Conservation (phyloP, 495 filamentous ascomycete genomes). For the Echria macrotheca region DNA sequence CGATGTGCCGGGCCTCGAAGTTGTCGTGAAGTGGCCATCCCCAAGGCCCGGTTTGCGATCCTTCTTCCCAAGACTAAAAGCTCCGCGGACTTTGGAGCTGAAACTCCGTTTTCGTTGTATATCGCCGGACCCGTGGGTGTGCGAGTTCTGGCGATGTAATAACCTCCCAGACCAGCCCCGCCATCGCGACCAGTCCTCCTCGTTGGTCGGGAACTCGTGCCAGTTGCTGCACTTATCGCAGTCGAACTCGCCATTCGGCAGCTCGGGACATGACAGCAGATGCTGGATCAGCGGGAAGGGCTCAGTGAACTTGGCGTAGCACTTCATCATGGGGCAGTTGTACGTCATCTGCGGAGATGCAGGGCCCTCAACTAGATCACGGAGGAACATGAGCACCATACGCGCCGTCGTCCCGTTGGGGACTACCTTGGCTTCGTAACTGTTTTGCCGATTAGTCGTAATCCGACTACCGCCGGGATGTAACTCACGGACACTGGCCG, state of each 20-base stretch:
- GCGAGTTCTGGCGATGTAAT: slow-evolving; percentile 7
- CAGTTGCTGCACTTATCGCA: slow-evolving; percentile 30
- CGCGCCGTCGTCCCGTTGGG: slow-evolving; percentile 28
- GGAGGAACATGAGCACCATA: slow-evolving; percentile 31
- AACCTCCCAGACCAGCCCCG: slow-evolving; percentile 20
- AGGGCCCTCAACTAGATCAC: slow-evolving; percentile 29
- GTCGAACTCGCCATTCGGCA: slow-evolving; percentile 26
- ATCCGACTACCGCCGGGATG: slow-evolving; percentile 2
- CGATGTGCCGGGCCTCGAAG: slow-evolving; percentile 18
- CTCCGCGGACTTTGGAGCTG: slow-evolving; percentile 28
- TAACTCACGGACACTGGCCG: slow-evolving; percentile 29
- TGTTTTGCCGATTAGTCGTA: no score
- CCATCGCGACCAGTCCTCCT: slow-evolving; percentile 34
- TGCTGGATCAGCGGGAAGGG: slow-evolving; percentile 29
- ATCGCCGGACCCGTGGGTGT: neutral
- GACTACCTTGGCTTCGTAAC: slow-evolving; percentile 30
- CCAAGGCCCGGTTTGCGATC: slow-evolving; percentile 18
- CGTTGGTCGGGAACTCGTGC: slow-evolving; percentile 30
- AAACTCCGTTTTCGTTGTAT: slow-evolving; percentile 28
- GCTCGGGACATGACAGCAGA: slow-evolving; percentile 27
- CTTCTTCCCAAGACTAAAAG: slow-evolving; percentile 21
- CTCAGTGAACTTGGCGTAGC: slow-evolving; percentile 17
- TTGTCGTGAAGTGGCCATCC: slow-evolving; percentile 4
- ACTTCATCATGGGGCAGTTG: slow-evolving; percentile 30
- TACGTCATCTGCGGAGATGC: slow-evolving; percentile 20